These are phyloP conservation scores for Stemphylium lycopersici DNA, from an alignment of 2,329 filamentous ascomycete genomes.

Conservation along the genomic window DNA sequence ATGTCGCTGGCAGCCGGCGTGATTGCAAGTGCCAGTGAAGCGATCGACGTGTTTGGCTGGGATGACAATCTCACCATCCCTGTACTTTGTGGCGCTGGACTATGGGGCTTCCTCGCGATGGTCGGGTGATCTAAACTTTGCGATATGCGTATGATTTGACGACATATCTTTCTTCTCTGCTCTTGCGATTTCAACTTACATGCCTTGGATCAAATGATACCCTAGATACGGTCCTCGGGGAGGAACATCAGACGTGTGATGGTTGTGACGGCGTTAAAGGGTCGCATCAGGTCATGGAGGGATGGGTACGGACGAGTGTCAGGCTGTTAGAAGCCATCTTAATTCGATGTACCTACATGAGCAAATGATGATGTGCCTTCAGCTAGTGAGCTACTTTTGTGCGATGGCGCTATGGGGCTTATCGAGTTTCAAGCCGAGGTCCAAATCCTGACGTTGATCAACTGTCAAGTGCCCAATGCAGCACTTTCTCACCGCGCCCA, in stretches of 20 bases:
- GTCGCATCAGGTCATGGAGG: slow-evolving; percentile 3
- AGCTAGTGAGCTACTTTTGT: slow-evolving; percentile 15
- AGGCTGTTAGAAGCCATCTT: neutral
- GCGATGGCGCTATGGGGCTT: slow-evolving; percentile 20
- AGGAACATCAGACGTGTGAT: slow-evolving; percentile 6
- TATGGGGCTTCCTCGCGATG: slow-evolving; percentile 89
- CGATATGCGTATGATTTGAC: slow-evolving; percentile 1
- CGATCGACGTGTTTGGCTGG: slow-evolving; percentile 89
- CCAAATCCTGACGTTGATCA: slow-evolving; percentile 1
- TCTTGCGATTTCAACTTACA: slow-evolving; percentile 12
- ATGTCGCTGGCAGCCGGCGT: slow-evolving; percentile 90
- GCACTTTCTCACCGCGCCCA: slow-evolving; percentile 1
- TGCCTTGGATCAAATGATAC: slow-evolving; percentile 18
- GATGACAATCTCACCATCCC: slow-evolving; percentile 98
- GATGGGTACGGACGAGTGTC: neutral
- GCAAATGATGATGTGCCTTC: slow-evolving; percentile 14
- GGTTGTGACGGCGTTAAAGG: slow-evolving; percentile 14
- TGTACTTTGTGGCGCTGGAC: slow-evolving; percentile 82
- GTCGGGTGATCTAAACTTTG: slow-evolving; percentile 62
- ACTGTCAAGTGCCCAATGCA: slow-evolving; percentile 12
- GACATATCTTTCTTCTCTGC: slow-evolving; percentile 17
- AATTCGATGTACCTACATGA: slow-evolving; percentile 1
- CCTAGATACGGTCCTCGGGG: slow-evolving; percentile 17
- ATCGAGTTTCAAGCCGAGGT: slow-evolving; percentile 29
- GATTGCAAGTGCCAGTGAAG: slow-evolving; percentile 85